Evolutionary conservation across 2,329 filamentous ascomycete genomes (phyloP).

Genomic region (Oidium heveae): DNA sequence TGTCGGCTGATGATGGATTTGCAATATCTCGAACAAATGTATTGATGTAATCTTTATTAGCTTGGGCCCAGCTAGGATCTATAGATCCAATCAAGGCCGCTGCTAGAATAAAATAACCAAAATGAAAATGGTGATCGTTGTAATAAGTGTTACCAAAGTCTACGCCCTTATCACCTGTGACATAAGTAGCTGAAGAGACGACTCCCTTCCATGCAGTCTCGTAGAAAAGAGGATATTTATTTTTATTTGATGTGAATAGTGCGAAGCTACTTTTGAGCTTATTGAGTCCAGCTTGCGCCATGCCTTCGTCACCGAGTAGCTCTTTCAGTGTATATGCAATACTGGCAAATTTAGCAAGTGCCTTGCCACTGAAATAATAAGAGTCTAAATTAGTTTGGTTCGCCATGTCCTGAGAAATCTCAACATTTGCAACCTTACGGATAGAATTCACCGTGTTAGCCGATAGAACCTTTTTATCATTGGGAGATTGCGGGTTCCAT

Average conservation of each 20-base stretch:
- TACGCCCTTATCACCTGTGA: conserved; percentile 36
- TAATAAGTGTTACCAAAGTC: conserved; percentile 86
- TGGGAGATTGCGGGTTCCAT: conserved; percentile 34
- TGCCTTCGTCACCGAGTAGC: conserved; percentile 29
- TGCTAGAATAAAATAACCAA: conserved; percentile 55
- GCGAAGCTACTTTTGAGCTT: conserved; percentile 42
- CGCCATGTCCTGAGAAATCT: conserved; percentile 54
- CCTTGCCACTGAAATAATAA: conserved; percentile 85
- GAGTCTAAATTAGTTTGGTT: conserved; percentile 51
- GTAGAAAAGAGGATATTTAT: conserved; percentile 39
- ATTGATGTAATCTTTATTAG: conserved; percentile 61
- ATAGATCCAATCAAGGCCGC: conserved; percentile 63
- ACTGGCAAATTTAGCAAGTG: conserved; percentile 49
- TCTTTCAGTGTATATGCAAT: conserved; percentile 40
- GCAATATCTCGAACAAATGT: conserved; percentile 59
- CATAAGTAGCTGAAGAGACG: conserved; percentile 51
- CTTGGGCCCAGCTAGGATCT: conserved; percentile 46
- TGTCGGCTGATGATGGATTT: conserved; percentile 46
- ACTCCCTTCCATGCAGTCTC: conserved; percentile 54
- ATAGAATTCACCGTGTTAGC: conserved; percentile 32
- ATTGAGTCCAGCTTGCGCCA: conserved; percentile 31
- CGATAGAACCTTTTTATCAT: conserved; percentile 21
- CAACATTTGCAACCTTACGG: conserved; percentile 34
- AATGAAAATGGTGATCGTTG: conserved; percentile 49
- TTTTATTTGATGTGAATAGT: conserved; percentile 39